Evolutionary conservation across 441 rosid species (phyloP), one percentile per base, ranked within the genome.

Genomic region (Syzygium malaccense): DNA sequence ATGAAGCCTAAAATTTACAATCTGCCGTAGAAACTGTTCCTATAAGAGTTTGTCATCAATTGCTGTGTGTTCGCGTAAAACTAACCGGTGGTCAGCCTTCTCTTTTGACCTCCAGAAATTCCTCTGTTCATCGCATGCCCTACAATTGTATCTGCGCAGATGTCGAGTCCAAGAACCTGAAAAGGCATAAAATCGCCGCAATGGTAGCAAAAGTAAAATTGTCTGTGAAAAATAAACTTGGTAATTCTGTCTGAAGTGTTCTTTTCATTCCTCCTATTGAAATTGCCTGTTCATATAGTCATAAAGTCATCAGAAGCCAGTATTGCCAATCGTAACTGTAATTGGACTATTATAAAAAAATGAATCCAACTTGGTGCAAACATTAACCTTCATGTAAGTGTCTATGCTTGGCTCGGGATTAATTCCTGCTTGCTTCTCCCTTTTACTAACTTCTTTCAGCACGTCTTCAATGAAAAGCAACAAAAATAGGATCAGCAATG

Each of bases 101-200:
- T 92, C 91, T 91, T 92, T 57, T 91, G 90, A 32, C 91, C 91
- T 13, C 92, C 92, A 33, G 92, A 91, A 68, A 92, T 86, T 48
- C 92, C 93, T 86, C 92, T 89, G 37, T 30, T 89, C 92, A 91
- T 89, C 5, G 91, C 88, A 89, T 92, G 88, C n/a, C 93, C 93
- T 12, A 88, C 92, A 25, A 91, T 88, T 53, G 90, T 90, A 19
- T 92, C 92, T 32, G 92, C 90, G 84, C 92, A 92, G 45, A 85
- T 85, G 28, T 91, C 92, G 41, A 92, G 89, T 14, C 93, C 93
- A 45, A 92, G 90, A 53, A 92, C 88, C 92, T 92, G 85, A 41
- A 45, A 14, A 51, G n/a, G 55, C 25, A 11, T 60, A 79, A 33
- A 79, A 49, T 37, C 8, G 4, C 80, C 37, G 49, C 80, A 71